Base-by-base conservation (phyloP, 768 basidiomycete species). In the Lanmaoa rubissima region DNA sequence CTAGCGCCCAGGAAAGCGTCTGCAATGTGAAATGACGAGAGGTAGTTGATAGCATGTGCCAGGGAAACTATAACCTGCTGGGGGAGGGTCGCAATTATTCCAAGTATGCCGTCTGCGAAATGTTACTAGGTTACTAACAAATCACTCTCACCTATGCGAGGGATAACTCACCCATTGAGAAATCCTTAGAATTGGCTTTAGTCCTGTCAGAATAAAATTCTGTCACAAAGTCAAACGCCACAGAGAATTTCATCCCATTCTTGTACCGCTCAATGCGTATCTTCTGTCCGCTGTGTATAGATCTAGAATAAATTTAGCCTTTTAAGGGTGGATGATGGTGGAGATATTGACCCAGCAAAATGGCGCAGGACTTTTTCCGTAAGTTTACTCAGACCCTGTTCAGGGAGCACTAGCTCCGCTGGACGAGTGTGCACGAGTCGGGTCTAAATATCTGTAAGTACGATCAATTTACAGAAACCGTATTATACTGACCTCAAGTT, bases 341-440 rank as follows among this genome's bases (percentile, higher is more conserved):
- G 28, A 35, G 45, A 36, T 47, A 62, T 73, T 54, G 52, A 92
- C 92, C 79, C 78, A n/a, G 82, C 73, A 61, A 90, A 87, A 66
- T 92, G 82, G 0, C 73, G 71, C 28, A 98, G 71, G 74, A 96
- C 84, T 62, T 89, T 92, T 58, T 84, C 82, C 1, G 91, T 94
- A 24, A 83, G 74, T 39, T 80, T 79, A 50, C 85, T 90, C 31
- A 96, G 67, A 4, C 79, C 82, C 8, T 73, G 63, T 49, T 76
- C 70, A 7, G 86, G 85, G 12, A 94, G 68, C 1, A 97, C 76
- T 2, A 98, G 72, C 62, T 98, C 96, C 1, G 86, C 79, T 5
- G 96, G 96, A 59, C 82, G 83, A 21, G 86, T 82, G 68, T 99
- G 94, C 2, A 88, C 84, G 59, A 99, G 78, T 43, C 96, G 78